Evolutionary conservation across 2,329 filamentous ascomycete genomes (phyloP).

Genomic region (Penicillium griseofulvum): DNA sequence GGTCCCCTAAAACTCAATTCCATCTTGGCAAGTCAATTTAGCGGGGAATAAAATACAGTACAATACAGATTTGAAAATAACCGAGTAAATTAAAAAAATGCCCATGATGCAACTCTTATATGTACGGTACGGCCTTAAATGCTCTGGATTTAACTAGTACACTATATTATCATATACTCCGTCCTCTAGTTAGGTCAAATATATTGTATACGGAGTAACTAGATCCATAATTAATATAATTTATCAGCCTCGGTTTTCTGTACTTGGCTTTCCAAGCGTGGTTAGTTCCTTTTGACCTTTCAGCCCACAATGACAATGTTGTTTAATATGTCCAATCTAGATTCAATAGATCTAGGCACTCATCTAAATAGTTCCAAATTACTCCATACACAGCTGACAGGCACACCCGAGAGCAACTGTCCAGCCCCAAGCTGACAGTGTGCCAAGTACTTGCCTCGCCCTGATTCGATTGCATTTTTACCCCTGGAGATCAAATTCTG

Average conservation of each 20-base stretch:
- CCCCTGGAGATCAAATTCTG: not conserved
- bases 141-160: too few relatives aligned
- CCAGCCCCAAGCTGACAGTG: not conserved
- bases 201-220: too few relatives aligned
- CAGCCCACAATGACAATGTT: not conserved
- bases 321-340: not conserved
- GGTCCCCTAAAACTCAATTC: slow-evolving; percentile 2
- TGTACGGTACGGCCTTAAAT: too few relatives aligned
- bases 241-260: not conserved
- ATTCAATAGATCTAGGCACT: not conserved
- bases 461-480: not conserved
- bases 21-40: not conserved
- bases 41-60: not conserved
- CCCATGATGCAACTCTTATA: too few relatives aligned
- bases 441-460: not conserved
- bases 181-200: too few relatives aligned
- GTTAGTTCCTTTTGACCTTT: not conserved
- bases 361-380: not conserved
- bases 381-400: not conserved
- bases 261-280: not conserved
- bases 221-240: not conserved
- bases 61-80: too few relatives aligned
- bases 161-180: too few relatives aligned
- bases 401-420: not conserved
- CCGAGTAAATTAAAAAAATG: not conserved